A percentile compares a stretch with the other conserved stretches of the same genome.
Evolutionary conservation across 768 basidiomycete species (phyloP).

Genomic region (Termitomyces sp.): DNA sequence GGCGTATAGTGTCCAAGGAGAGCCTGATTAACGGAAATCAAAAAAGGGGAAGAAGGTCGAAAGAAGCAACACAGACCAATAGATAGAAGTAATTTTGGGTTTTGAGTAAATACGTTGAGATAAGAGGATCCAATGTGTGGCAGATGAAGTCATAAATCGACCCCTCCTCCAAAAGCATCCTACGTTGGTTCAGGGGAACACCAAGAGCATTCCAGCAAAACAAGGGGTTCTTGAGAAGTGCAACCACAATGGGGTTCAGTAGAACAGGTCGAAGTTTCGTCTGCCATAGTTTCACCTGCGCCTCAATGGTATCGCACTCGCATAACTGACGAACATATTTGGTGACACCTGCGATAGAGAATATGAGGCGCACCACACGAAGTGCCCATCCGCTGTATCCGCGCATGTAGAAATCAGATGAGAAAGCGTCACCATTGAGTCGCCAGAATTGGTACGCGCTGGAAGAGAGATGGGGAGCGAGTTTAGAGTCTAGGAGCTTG

Average conservation of each 20-base stretch:
- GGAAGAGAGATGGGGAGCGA: conserved; percentile 68
- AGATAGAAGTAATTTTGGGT: conserved; percentile 68
- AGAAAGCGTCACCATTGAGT: conserved; percentile 47
- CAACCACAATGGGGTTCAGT: conserved; percentile 53
- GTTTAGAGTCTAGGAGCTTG: conserved; percentile 50
- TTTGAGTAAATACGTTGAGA: conserved; percentile 47
- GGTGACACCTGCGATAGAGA: conserved; percentile 55
- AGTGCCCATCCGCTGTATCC: conserved; percentile 72
- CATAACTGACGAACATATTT: conserved; percentile 55
- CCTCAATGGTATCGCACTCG: conserved; percentile 44
- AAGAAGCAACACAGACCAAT: conserved; percentile 29
- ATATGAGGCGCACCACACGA: conserved; percentile 54
- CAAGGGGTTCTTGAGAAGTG: conserved; percentile 46
- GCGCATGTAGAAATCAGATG: conserved; percentile 60
- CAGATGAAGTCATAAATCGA: conserved; percentile 45
- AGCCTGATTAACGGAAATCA: conserved; percentile 19
- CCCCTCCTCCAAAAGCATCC: conserved; percentile 54
- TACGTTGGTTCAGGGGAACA: conserved; percentile 67
- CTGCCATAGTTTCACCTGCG: conserved; percentile 64
- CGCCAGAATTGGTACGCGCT: conserved; percentile 78
- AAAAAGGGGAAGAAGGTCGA: not conserved
- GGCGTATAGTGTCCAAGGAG: conserved; percentile 55
- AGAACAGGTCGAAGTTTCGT: conserved; percentile 58
- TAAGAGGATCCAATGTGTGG: conserved; percentile 49
- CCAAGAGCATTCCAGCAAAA: conserved; percentile 81